These are phyloP conservation scores for Auricularia sp. DNA, from an alignment of 768 basidiomycete genomes.

Conservation along the genomic window DNA sequence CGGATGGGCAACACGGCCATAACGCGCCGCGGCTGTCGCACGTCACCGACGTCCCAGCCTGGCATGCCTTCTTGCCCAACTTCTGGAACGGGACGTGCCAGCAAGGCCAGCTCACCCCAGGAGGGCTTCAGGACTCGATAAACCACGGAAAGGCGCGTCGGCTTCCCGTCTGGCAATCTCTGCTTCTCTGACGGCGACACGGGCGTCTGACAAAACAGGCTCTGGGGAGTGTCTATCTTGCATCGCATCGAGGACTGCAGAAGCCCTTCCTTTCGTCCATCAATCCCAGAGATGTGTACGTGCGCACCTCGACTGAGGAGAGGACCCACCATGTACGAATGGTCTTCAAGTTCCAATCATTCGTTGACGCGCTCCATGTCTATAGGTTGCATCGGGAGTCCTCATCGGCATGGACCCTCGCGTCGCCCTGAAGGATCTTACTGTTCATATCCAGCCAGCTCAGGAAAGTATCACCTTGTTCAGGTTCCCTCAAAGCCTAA, in stretches of 20 bases:
- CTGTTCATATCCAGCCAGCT: conserved; percentile 32
- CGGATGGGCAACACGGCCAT: conserved; percentile 8
- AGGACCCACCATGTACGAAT: conserved; percentile 33
- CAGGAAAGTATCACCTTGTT: conserved; percentile 21
- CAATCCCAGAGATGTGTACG: conserved; percentile 26
- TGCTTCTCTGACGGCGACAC: neutral
- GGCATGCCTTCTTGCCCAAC: conserved; percentile 33
- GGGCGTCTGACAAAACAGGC: conserved; percentile 9
- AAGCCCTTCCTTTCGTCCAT: conserved; percentile 24
- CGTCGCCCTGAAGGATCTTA: conserved; percentile 23
- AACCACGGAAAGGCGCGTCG: conserved; percentile 30
- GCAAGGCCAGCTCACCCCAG: conserved; percentile 35
- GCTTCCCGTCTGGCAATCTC: neutral
- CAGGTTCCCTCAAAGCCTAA: neutral
- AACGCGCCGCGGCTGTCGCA: conserved; percentile 28
- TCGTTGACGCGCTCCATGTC: neutral
- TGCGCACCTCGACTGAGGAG: conserved; percentile 36
- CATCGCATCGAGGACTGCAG: conserved; percentile 18
- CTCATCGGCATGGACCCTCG: conserved; percentile 35
- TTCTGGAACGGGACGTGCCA: conserved; percentile 43
- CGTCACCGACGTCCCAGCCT: conserved; percentile 25
- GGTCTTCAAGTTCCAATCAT: neutral
- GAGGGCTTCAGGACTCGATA: conserved; percentile 33
- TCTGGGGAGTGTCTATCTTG: conserved; percentile 36
- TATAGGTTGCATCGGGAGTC: conserved; percentile 26